A percentile compares a stretch with the other conserved stretches of the same genome.
phyloP scores from a whole-genome alignment of 108 stramenopile genomes.

The Parietichytrium sp. region DNA sequence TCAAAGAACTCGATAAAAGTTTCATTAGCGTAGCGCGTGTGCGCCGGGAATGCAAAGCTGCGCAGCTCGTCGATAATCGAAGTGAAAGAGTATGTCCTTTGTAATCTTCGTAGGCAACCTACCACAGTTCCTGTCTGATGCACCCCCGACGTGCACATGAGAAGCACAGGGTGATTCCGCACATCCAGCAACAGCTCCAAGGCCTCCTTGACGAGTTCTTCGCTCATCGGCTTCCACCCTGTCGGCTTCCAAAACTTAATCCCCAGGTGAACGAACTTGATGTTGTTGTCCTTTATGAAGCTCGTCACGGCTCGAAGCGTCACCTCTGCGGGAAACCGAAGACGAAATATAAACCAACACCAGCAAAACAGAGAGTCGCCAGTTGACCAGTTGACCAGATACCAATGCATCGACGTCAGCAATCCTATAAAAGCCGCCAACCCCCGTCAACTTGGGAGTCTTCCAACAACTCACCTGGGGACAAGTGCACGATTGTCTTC shows the following conservation, averaged over 20 bases:
- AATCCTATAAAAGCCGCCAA: too few species aligned
- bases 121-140: constrained; percentile 16
- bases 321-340: too few species aligned
- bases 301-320: constrained; percentile 8
- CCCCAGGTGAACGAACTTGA: constrained; percentile 21
- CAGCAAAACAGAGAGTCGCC: too few species aligned
- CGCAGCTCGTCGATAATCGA: constrained; percentile 26
- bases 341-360: too few species aligned
- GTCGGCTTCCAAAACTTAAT: constrained; percentile 26
- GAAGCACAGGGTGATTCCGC: constrained; percentile 24
- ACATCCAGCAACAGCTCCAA: background rate
- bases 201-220: constrained; percentile 36
- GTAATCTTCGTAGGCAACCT: constrained; percentile 9
- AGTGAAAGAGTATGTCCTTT: background rate
- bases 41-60: background rate
- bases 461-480: too few species aligned
- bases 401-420: too few species aligned
- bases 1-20: constrained; percentile 38
- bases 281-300: background rate
- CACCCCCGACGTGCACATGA: constrained; percentile 31
- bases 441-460: too few species aligned
- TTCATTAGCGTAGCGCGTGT: constrained; percentile 34
- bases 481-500: constrained; percentile 18
- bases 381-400: too few species aligned
- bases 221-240: constrained; percentile 25